Evolutionary conservation across 2,329 filamentous ascomycete genomes (phyloP).

Genomic region (Piedraia hortae): DNA sequence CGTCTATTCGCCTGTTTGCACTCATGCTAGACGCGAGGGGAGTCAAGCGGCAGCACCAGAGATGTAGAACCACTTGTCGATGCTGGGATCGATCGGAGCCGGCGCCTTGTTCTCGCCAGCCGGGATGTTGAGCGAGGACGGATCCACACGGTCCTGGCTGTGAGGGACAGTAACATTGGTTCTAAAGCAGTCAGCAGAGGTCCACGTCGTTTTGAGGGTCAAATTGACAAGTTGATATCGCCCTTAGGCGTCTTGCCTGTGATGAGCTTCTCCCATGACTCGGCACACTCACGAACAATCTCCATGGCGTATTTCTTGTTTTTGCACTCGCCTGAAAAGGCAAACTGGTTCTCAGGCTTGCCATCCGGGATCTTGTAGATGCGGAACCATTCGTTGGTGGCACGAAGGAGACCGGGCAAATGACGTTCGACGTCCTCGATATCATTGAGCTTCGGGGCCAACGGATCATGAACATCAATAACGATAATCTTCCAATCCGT

Average conservation of each 20-base stretch:
- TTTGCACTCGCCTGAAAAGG: constrained; percentile 99
- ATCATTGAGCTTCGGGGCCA: constrained; percentile 90
- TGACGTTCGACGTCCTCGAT: constrained; percentile 97
- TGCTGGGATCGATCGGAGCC: constrained; percentile 78
- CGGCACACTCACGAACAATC: constrained; percentile 79
- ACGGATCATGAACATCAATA: constrained; percentile 91
- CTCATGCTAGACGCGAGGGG: no score
- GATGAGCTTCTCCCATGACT: constrained; percentile 92
- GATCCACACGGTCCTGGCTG: constrained; percentile 43
- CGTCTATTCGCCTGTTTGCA: no score
- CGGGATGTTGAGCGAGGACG: constrained; percentile 48
- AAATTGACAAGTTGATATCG: constrained; percentile 53
- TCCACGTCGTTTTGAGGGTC: background rate
- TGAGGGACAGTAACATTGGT: constrained; percentile 53
- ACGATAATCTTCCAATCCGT: constrained; percentile 99
- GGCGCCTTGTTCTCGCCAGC: constrained; percentile 51
- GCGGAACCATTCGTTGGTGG: constrained; percentile 99
- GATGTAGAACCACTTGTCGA: constrained; percentile 99
- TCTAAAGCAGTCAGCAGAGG: constrained; percentile 18
- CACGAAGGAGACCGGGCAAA: constrained; percentile 81
- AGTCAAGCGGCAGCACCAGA: constrained; percentile 47
- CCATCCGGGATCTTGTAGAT: constrained; percentile 99
- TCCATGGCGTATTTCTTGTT: constrained; percentile 98
- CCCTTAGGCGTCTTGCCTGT: constrained; percentile 61
- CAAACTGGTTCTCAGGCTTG: constrained; percentile 99